A percentile compares a stretch with the other conserved stretches of the same genome.
Evolutionary conservation across 106 monocot genomes (phyloP).

Genomic region (Dioscorea dumetorum): DNA sequence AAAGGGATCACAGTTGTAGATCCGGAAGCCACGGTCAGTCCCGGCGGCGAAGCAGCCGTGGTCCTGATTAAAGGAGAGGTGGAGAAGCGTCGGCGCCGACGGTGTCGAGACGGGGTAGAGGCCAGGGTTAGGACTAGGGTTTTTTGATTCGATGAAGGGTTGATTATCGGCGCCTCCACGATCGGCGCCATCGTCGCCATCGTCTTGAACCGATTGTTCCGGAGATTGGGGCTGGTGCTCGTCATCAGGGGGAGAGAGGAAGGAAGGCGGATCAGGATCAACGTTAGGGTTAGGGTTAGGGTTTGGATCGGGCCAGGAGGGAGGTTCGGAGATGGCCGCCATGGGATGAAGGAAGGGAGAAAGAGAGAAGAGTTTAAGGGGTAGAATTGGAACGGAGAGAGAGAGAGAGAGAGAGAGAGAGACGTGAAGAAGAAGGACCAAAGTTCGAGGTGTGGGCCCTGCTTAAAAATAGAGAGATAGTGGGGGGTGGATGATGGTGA

Average conservation of each 20-base stretch:
- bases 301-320: constrained; percentile 4
- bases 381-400: neutral
- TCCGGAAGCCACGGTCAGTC: constrained; percentile 75
- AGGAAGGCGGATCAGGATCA: neutral
- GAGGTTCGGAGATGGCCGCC: constrained; percentile 22
- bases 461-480: neutral
- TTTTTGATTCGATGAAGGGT: neutral
- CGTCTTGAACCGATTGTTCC: neutral
- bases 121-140: neutral
- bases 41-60: constrained; percentile 90
- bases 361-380: neutral
- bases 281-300: constrained; percentile 6
- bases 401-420: neutral
- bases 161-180: no score
- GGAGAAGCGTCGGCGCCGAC: constrained; percentile 32
- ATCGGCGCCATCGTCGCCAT: neutral
- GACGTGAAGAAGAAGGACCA: neutral
- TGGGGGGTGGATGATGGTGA: no score
- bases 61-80: constrained; percentile 96
- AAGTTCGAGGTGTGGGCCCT: neutral
- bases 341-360: constrained; percentile 2
- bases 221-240: neutral
- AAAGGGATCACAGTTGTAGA: constrained; percentile 99
- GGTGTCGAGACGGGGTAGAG: neutral
- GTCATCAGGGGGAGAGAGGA: neutral